Conservation (phyloP, 148 eudicot genomes). For the Oxyria digyna region DNA sequence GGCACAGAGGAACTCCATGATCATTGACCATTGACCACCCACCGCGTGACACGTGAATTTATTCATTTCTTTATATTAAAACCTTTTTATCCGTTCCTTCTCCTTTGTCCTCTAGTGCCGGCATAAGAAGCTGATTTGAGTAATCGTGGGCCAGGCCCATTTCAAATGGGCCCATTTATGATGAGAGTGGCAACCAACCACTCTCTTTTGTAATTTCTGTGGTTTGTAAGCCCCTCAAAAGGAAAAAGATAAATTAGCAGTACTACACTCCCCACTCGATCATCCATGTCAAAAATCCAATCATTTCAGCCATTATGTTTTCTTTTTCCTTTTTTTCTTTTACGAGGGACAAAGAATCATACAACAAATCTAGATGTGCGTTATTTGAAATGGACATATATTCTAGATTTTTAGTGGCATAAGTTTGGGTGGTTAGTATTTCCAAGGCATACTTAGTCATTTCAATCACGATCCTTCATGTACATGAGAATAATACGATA, state of each 20-base stretch:
- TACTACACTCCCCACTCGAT: not conserved
- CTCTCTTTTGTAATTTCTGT: not conserved
- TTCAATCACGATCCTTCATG: too few species aligned
- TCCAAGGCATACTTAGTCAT: not conserved
- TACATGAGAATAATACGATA: too few species aligned
- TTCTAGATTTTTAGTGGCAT: not conserved
- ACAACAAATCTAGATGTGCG: not conserved
- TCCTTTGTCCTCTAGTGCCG: not conserved
- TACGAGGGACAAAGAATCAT: not conserved
- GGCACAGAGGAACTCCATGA: not conserved
- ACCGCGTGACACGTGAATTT: not conserved
- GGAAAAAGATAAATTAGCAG: not conserved
- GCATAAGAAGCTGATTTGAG: not conserved
- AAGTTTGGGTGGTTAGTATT: not conserved
- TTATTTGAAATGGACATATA: not conserved
- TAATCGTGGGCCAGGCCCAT: not conserved
- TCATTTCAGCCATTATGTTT: not conserved
- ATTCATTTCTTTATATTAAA: not conserved
- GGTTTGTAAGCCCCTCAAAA: not conserved
- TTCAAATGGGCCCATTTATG: not conserved
- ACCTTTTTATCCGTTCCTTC: not conserved
- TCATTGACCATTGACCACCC: not conserved
- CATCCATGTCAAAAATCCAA: not conserved
- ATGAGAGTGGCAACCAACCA: not conserved
- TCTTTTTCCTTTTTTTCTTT: not conserved